These are phyloP conservation scores for Besnoitia besnoiti DNA, from an alignment of 169 alveolate species.

Conservation along the genomic window DNA sequence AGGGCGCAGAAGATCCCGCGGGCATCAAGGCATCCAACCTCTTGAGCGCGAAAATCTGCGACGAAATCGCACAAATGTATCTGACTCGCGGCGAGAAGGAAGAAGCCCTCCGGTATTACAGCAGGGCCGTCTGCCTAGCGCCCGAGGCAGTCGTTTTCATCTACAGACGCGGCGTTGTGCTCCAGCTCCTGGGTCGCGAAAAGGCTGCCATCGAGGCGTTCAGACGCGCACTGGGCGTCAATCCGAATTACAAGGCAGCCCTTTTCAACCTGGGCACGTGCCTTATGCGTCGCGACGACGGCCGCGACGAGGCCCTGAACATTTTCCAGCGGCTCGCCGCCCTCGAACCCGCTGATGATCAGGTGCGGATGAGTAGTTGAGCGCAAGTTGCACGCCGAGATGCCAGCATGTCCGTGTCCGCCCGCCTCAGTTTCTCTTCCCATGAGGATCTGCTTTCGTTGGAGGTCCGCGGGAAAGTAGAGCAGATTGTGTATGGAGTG, in stretches of 20 bases:
- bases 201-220: slow-evolving; percentile 61
- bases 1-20: background rate
- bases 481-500: too few species aligned
- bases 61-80: slow-evolving; percentile 63
- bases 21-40: background rate
- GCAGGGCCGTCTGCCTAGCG: slow-evolving; percentile 52
- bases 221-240: slow-evolving; percentile 47
- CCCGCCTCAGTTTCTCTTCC: too few species aligned
- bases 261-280: slow-evolving; percentile 67
- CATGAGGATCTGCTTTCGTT: background rate
- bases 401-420: too few species aligned
- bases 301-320: slow-evolving; percentile 60
- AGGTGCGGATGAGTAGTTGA: slow-evolving; percentile 23
- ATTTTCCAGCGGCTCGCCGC: slow-evolving; percentile 54
- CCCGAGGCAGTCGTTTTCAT: slow-evolving; percentile 46
- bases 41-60: slow-evolving; percentile 57
- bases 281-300: slow-evolving; percentile 35
- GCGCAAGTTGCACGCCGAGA: too few species aligned
- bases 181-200: slow-evolving; percentile 65
- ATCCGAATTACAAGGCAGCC: slow-evolving; percentile 62
- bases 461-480: background rate
- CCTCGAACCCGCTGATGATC: slow-evolving; percentile 61
- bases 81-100: slow-evolving; percentile 53
- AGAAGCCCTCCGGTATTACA: slow-evolving; percentile 61
- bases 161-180: slow-evolving; percentile 64